Conservation (phyloP, 352 stramenopile genomes). For the Phytophthora capsici region DNA sequence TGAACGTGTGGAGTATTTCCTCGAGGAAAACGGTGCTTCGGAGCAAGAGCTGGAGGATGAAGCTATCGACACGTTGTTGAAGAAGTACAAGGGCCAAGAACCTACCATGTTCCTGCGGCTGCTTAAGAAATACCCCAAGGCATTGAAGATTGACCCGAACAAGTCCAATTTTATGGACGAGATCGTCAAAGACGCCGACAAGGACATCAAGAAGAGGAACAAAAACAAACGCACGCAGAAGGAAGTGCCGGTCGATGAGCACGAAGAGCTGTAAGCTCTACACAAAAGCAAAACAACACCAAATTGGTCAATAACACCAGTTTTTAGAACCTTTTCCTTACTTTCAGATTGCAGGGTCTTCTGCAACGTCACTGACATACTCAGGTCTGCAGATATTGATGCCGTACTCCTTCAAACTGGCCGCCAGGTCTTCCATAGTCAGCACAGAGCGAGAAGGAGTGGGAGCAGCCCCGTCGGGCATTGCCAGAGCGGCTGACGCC, state of each 20-base stretch:
- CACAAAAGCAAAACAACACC: not conserved
- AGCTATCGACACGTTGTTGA: constrained; percentile 56
- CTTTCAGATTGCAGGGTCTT: constrained; percentile 31
- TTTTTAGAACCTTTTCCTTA: constrained; percentile 1
- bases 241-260: constrained; percentile 36
- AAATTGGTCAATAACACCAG: constrained; percentile 9
- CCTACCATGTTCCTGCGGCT: constrained; percentile 69
- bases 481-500: constrained; percentile 6
- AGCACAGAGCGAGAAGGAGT: constrained; percentile 47
- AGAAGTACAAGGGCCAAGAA: constrained; percentile 73
- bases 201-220: constrained; percentile 28
- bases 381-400: constrained; percentile 84
- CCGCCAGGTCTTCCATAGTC: constrained; percentile 79
- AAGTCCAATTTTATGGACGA: constrained; percentile 72
- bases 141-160: constrained; percentile 50
- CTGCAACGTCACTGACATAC: constrained; percentile 72
- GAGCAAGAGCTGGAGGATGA: constrained; percentile 43
- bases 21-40: constrained; percentile 47
- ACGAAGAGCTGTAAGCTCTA: constrained; percentile 39
- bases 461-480: constrained; percentile 19
- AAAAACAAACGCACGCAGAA: constrained; percentile 32
- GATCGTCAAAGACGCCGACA: constrained; percentile 35
- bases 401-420: constrained; percentile 82
- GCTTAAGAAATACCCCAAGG: constrained; percentile 64
- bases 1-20: constrained; percentile 66